A percentile compares a stretch with the other conserved stretches of the same genome.
Conservation (phyloP, 2,329 filamentous ascomycete genomes). For the Sarocladium strictum region DNA sequence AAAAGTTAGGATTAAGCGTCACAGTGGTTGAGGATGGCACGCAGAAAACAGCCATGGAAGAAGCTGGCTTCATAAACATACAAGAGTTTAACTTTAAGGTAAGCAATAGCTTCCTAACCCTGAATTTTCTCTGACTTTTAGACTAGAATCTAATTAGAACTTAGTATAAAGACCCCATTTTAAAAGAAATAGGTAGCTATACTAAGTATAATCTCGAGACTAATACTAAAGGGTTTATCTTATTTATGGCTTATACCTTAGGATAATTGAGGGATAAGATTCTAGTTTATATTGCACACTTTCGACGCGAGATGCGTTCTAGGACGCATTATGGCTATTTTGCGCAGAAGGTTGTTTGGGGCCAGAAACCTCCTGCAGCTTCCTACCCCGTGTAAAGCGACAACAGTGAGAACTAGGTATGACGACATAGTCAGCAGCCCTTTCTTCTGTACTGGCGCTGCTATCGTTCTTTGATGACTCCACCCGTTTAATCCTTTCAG, state of each 20-base stretch:
- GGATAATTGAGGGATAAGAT: conserved; percentile 17
- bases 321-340: conserved; percentile 10
- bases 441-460: background rate
- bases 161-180: conserved; percentile 2
- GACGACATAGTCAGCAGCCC: too few relatives aligned
- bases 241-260: conserved; percentile 16
- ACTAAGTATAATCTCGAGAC: conserved; percentile 15
- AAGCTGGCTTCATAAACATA: conserved; percentile 30
- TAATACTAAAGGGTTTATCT: conserved; percentile 16
- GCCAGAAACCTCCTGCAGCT: background rate
- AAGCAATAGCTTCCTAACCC: background rate
- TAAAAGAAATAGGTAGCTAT: conserved; percentile 2
- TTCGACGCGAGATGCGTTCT: conserved; percentile 15
- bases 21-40: conserved; percentile 13
- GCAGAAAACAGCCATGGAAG: conserved; percentile 17
- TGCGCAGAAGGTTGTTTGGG: conserved; percentile 1
- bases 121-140: background rate
- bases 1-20: conserved; percentile 22
- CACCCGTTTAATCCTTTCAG: background rate
- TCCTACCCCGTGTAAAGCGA: background rate
- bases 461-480: background rate
- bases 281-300: conserved; percentile 15
- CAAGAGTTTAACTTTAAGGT: conserved; percentile 24
- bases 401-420: background rate
- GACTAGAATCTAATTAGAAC: background rate